Evolutionary conservation across 1,284 basidiomycete species (phyloP).

Genomic region (Pseudozyma tsukubaensis): DNA sequence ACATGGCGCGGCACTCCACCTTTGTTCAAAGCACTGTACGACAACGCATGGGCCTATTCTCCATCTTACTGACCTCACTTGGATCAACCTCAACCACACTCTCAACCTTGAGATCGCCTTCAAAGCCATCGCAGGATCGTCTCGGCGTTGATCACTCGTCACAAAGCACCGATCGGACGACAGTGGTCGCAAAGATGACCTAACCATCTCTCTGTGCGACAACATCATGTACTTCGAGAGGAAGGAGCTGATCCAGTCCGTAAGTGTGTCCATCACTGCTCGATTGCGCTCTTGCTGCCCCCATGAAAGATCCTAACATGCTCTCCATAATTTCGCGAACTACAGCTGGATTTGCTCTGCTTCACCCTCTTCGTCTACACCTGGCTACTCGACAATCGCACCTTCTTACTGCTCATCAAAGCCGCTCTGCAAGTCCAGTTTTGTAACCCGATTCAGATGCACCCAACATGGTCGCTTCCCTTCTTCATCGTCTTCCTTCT

Average conservation of each 20-base stretch:
- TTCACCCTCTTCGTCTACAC: slow-evolving; percentile 56
- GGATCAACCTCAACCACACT: not conserved
- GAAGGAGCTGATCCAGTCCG: slow-evolving; percentile 51
- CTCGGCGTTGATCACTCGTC: not conserved
- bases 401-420: slow-evolving; percentile 43
- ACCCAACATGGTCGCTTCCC: slow-evolving; percentile 41
- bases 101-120: not conserved
- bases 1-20: too few species aligned
- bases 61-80: too few species aligned
- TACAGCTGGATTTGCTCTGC: slow-evolving; percentile 51
- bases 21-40: not conserved
- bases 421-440: slow-evolving; percentile 46
- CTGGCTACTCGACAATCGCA: slow-evolving; percentile 53
- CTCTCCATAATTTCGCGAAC: not conserved
- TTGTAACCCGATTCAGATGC: slow-evolving; percentile 46
- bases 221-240: slow-evolving; percentile 48
- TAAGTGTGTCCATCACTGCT: slow-evolving; percentile 6
- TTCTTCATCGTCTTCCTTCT: slow-evolving; percentile 43
- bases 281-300: not conserved
- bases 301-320: not conserved
- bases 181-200: slow-evolving; percentile 16
- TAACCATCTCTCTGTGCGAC: not conserved
- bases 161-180: not conserved
- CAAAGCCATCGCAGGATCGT: not conserved
- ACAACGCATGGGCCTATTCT: not conserved